Conservation (phyloP, 805 yeast species). For the Saccharomycopsis javanensis region DNA sequence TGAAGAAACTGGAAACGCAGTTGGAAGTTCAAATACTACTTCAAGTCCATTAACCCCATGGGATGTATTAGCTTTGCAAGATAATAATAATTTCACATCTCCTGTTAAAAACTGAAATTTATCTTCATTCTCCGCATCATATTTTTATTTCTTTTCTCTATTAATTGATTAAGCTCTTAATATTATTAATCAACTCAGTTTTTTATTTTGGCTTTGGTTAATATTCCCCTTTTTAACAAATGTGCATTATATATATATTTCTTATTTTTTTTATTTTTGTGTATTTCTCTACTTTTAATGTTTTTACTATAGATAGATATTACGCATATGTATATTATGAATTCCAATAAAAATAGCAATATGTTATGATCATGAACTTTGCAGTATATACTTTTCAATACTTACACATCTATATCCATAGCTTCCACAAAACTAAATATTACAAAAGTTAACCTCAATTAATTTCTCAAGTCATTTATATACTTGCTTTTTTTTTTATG, state of each 20-base stretch:
- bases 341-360: too few species aligned
- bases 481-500: too few species aligned
- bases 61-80: slow-evolving; percentile 14
- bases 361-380: too few species aligned
- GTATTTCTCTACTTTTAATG: background rate
- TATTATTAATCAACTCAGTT: background rate
- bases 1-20: background rate
- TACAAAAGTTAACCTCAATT: too few species aligned
- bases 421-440: too few species aligned
- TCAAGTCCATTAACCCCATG: slow-evolving; percentile 17
- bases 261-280: background rate
- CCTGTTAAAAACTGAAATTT: background rate
- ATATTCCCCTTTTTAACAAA: background rate
- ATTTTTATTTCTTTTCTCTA: background rate
- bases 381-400: too few species aligned
- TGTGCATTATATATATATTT: background rate
- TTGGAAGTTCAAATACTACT: background rate
- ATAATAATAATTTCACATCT: background rate
- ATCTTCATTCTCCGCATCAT: background rate
- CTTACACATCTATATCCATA: too few species aligned
- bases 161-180: background rate
- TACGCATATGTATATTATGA: too few species aligned
- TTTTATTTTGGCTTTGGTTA: background rate
- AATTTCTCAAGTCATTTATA: too few species aligned
- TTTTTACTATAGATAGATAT: background rate